A percentile compares a stretch with the other conserved stretches of the same genome.
Conservation (phyloP, 768 basidiomycete genomes). For the Rhodocollybia butyracea region DNA sequence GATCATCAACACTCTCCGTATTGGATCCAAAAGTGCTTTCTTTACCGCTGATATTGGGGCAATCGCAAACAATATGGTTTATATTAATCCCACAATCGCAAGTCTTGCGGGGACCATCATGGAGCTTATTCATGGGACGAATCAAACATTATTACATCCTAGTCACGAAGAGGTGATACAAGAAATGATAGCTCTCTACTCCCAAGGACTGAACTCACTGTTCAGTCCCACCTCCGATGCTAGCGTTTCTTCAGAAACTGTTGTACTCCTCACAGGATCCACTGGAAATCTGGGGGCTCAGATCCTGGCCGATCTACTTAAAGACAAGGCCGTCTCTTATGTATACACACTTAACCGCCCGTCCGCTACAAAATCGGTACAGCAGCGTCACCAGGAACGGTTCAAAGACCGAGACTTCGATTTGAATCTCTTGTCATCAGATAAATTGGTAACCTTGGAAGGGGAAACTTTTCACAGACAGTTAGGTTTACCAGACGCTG, state of each 20-base stretch:
- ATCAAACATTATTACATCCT: background rate
- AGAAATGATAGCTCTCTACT: slow-evolving; percentile 38
- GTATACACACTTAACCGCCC: background rate
- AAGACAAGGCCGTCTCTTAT: slow-evolving; percentile 14
- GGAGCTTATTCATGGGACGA: background rate
- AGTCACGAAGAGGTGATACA: slow-evolving; percentile 24
- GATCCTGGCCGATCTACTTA: slow-evolving; percentile 26
- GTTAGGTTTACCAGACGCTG: no score
- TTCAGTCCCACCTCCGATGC: background rate
- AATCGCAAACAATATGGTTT: slow-evolving; percentile 19
- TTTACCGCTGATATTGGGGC: slow-evolving; percentile 11
- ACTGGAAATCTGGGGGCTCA: slow-evolving; percentile 38
- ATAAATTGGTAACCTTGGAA: slow-evolving; percentile 29
- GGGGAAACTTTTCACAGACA: no score
- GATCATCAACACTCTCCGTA: slow-evolving; percentile 33
- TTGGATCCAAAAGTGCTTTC: slow-evolving; percentile 14
- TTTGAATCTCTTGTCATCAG: slow-evolving; percentile 19
- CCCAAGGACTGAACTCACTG: background rate
- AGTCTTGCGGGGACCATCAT: slow-evolving; percentile 19
- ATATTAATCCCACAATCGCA: slow-evolving; percentile 22
- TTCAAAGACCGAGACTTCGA: slow-evolving; percentile 30
- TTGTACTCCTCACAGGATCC: slow-evolving; percentile 8
- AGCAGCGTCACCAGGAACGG: slow-evolving; percentile 9
- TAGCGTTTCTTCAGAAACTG: background rate
- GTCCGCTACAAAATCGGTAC: background rate